A percentile compares a stretch with the other conserved stretches of the same genome.
Evolutionary conservation across 345 rosid genomes (phyloP).

Genomic region (Barbarea vulgaris): DNA sequence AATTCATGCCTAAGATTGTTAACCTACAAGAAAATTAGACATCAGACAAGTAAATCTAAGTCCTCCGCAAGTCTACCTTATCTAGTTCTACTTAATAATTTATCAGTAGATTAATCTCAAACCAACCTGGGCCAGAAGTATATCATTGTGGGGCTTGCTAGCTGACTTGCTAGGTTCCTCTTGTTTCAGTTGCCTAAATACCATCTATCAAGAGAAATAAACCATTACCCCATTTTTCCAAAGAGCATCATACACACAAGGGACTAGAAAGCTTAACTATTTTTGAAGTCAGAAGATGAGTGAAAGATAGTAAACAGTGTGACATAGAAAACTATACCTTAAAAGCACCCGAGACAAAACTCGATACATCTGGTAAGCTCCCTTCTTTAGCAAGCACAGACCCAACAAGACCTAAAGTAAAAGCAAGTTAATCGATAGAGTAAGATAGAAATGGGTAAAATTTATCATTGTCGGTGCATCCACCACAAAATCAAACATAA

Average conservation of each 20-base stretch:
- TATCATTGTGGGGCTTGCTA: conserved; percentile 64
- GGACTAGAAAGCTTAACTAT: neutral
- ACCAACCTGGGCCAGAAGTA: conserved; percentile 79
- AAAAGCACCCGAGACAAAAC: conserved; percentile 64
- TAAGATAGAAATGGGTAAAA: neutral
- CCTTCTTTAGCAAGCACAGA: conserved; percentile 85
- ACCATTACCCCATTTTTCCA: conserved; percentile 16
- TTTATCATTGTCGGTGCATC: neutral
- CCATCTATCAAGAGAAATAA: conserved; percentile 48
- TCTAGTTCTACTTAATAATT: neutral
- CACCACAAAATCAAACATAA: neutral
- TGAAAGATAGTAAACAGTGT: neutral
- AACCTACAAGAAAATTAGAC: conserved; percentile 55
- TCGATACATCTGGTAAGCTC: conserved; percentile 51
- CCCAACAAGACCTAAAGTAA: conserved; percentile 70
- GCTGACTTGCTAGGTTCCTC: conserved; percentile 55
- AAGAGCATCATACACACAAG: conserved; percentile 7
- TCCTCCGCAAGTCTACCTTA: neutral
- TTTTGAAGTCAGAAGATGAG: neutral
- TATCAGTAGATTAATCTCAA: neutral
- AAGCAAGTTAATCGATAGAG: neutral
- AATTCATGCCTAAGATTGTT: conserved; percentile 71
- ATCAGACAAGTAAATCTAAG: conserved; percentile 8
- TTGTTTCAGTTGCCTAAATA: conserved; percentile 56
- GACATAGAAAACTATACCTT: conserved; percentile 55